Evolutionary conservation across 352 stramenopile species (phyloP).

Genomic region (Globisporangium emineosum): DNA sequence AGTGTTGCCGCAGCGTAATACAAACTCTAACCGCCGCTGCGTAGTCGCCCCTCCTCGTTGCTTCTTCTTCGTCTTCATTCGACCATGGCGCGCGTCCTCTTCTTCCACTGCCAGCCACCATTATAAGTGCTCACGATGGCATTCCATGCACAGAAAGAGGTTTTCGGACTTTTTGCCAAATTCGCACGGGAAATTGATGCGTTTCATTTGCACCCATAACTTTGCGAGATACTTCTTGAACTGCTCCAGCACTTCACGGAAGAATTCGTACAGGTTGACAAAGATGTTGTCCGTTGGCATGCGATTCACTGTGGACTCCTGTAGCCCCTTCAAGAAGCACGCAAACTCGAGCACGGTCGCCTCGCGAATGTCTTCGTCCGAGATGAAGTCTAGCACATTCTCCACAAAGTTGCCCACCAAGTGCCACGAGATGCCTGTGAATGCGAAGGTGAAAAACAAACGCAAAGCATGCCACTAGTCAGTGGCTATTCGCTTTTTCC

Average conservation of each 20-base stretch:
- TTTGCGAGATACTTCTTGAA: slow-evolving; percentile 74
- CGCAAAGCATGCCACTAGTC: too few relatives aligned
- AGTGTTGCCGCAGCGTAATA: too few relatives aligned
- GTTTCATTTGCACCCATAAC: slow-evolving; percentile 45
- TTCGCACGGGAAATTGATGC: slow-evolving; percentile 70
- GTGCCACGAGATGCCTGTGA: slow-evolving; percentile 51
- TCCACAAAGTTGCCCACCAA: slow-evolving; percentile 60
- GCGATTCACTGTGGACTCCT: slow-evolving; percentile 23
- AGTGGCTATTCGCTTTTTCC: too few relatives aligned
- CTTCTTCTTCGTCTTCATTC: not conserved
- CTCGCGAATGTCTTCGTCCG: slow-evolving; percentile 71
- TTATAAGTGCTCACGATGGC: slow-evolving; percentile 75
- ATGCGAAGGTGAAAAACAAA: not conserved
- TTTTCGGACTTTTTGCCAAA: slow-evolving; percentile 77
- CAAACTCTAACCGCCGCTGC: too few relatives aligned
- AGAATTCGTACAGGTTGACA: slow-evolving; percentile 55
- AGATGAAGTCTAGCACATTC: slow-evolving; percentile 64
- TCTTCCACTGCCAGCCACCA: too few relatives aligned
- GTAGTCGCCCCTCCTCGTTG: not conserved
- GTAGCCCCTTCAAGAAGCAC: slow-evolving; percentile 43
- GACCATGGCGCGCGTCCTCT: not conserved
- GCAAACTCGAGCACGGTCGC: slow-evolving; percentile 59
- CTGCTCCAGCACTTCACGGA: slow-evolving; percentile 48
- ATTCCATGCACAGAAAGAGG: slow-evolving; percentile 83
- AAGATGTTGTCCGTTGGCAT: slow-evolving; percentile 54